Percentiles rank a stretch among this genome's conserved stretches.
Conservation (phyloP, 148 eudicot species). For the Diospyros kaki region DNA sequence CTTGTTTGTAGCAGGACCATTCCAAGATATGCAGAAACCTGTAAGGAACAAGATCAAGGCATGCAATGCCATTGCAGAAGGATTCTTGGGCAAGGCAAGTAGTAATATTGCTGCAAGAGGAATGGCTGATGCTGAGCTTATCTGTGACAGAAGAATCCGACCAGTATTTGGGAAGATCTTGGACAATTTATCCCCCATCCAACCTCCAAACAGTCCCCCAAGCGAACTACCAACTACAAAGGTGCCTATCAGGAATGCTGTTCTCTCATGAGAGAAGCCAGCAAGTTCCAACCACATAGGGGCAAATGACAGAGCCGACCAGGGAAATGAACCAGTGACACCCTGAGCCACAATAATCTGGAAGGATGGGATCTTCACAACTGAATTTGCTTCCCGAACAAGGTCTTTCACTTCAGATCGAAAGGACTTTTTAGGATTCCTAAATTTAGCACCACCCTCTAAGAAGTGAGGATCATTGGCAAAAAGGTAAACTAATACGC, state of each 20-base stretch:
- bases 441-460: conserved; percentile 17
- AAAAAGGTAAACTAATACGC: conserved; percentile 60
- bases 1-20: conserved; percentile 94
- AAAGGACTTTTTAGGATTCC: conserved; percentile 28
- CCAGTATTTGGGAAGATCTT: conserved; percentile 63
- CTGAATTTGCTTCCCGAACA: conserved; percentile 61
- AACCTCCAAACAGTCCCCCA: conserved; percentile 89
- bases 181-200: conserved; percentile 72
- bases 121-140: conserved; percentile 85
- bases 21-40: conserved; percentile 90
- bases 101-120: conserved; percentile 78
- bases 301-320: conserved; percentile 92
- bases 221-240: conserved; percentile 62
- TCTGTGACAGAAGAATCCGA: conserved; percentile 71
- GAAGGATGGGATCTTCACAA: conserved; percentile 65
- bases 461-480: conserved; percentile 79
- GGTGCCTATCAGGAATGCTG: conserved; percentile 55
- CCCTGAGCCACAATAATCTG: conserved; percentile 92
- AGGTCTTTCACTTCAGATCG: conserved; percentile 44
- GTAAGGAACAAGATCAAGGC: conserved; percentile 54
- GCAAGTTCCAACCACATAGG: conserved; percentile 88
- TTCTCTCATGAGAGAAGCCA: conserved; percentile 68
- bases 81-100: conserved; percentile 54
- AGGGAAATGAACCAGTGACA: conserved; percentile 84
- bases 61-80: conserved; percentile 53